These are phyloP conservation scores for Leptosphaerulina australis DNA, from an alignment of 2,329 filamentous ascomycete genomes.

Conservation along the genomic window DNA sequence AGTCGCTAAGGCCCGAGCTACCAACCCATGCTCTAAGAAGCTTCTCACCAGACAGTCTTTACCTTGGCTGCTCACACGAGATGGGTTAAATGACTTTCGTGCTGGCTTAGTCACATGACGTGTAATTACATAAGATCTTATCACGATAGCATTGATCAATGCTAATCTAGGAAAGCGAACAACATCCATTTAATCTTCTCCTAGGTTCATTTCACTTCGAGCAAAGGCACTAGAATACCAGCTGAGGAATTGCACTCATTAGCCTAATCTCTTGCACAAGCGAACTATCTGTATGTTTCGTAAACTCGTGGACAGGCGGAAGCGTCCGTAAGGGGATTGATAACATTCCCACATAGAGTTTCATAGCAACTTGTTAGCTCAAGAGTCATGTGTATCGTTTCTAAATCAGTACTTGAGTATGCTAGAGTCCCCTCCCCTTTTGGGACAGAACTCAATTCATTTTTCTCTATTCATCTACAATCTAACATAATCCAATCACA, in stretches of 20 bases:
- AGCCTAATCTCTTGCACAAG: neutral
- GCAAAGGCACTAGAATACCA: neutral
- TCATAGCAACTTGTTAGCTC: too few species aligned
- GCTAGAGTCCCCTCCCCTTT: too few species aligned
- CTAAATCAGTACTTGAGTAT: too few species aligned
- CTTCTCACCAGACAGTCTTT: neutral
- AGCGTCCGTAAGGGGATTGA: neutral
- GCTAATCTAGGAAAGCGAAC: neutral
- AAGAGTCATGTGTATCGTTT: too few species aligned
- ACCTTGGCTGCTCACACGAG: neutral
- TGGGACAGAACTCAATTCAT: too few species aligned
- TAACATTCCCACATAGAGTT: neutral
- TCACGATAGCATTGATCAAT: neutral
- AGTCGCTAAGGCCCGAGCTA: neutral
- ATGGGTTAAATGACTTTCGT: neutral
- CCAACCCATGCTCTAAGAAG: neutral
- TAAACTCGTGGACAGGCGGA: neutral
- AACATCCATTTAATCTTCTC: neutral
- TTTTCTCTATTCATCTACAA: too few species aligned
- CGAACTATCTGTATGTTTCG: neutral
- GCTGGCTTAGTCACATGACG: neutral
- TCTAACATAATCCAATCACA: too few species aligned
- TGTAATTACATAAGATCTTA: neutral
- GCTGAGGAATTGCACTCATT: neutral
- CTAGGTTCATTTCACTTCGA: neutral